Evolutionary conservation across 805 yeast genomes (phyloP).

Genomic region (Candida palmyrensis): DNA sequence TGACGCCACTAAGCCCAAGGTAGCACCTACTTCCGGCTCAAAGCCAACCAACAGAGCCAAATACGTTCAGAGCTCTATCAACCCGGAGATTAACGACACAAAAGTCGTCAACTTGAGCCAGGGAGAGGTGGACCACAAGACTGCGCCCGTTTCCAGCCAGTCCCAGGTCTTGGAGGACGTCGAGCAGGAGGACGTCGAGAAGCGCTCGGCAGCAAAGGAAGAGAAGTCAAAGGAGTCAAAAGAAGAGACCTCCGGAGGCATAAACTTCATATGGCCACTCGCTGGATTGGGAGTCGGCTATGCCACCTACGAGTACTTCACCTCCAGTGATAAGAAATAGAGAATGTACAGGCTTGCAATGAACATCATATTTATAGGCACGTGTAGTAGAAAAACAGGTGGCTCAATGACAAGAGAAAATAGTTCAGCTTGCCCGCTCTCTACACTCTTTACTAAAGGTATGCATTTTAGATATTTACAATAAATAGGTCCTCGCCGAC

Average conservation of each 20-base stretch:
- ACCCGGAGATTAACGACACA: slow-evolving; percentile 34
- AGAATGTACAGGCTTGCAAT: too few relatives aligned
- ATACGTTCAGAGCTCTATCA: slow-evolving; percentile 36
- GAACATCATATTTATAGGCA: too few relatives aligned
- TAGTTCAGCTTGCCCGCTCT: too few relatives aligned
- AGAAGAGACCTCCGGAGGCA: slow-evolving; percentile 1
- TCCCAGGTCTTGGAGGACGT: slow-evolving; percentile 31
- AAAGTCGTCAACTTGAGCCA: slow-evolving; percentile 33
- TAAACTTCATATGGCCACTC: slow-evolving; percentile 13
- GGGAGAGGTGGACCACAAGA: slow-evolving; percentile 31
- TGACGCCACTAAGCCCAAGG: slow-evolving; percentile 17
- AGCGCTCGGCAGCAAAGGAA: too few relatives aligned
- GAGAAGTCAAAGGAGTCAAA: slow-evolving; percentile 3
- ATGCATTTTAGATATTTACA: not conserved
- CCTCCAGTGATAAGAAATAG: too few relatives aligned
- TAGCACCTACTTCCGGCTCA: slow-evolving; percentile 5
- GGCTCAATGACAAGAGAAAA: not conserved
- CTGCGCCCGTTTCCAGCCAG: slow-evolving; percentile 22
- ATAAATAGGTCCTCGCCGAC: too few relatives aligned
- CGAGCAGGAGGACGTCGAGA: slow-evolving; percentile 28
- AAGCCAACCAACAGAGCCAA: slow-evolving; percentile 32
- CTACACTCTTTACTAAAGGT: too few relatives aligned
- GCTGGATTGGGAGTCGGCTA: slow-evolving; percentile 26
- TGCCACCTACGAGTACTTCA: slow-evolving; percentile 21
- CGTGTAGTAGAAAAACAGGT: not conserved